These are phyloP conservation scores for Pholiota adiposa DNA, from an alignment of 1,284 basidiomycete species.

Conservation along the genomic window DNA sequence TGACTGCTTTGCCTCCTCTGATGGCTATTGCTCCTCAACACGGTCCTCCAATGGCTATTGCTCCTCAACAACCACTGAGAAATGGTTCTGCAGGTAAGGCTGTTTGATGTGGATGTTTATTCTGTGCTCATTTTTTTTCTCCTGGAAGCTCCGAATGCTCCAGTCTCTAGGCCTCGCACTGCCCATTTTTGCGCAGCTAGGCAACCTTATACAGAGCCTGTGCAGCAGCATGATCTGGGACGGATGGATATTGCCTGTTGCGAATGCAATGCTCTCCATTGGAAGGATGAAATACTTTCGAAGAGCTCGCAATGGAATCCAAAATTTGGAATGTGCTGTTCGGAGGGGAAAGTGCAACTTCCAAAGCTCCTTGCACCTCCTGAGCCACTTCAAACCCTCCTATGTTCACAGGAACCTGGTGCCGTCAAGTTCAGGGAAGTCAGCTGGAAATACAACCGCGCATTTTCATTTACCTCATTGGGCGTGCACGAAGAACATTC, in stretches of 20 bases:
- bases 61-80: no score
- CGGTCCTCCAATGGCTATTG: no score
- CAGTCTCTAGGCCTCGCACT: no score
- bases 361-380: constrained; percentile 11
- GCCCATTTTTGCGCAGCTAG: no score
- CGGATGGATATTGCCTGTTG: constrained; percentile 24
- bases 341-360: constrained; percentile 20
- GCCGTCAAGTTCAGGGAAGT: constrained; percentile 19
- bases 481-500: constrained; percentile 27
- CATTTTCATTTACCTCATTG: constrained; percentile 43
- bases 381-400: constrained; percentile 11
- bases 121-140: no score
- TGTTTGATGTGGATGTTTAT: no score
- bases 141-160: no score
- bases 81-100: no score
- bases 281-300: constrained; percentile 20
- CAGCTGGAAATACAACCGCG: constrained; percentile 39
- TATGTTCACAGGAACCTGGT: constrained; percentile 22
- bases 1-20: no score
- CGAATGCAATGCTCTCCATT: constrained; percentile 26
- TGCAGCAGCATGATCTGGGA: constrained; percentile 16
- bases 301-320: constrained; percentile 1
- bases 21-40: no score
- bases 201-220: constrained; percentile 15
- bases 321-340: constrained; percentile 22